Percentiles rank a stretch among this genome's conserved stretches.
Conservation (phyloP, 164 flowering plant species). For the Santalum album region DNA sequence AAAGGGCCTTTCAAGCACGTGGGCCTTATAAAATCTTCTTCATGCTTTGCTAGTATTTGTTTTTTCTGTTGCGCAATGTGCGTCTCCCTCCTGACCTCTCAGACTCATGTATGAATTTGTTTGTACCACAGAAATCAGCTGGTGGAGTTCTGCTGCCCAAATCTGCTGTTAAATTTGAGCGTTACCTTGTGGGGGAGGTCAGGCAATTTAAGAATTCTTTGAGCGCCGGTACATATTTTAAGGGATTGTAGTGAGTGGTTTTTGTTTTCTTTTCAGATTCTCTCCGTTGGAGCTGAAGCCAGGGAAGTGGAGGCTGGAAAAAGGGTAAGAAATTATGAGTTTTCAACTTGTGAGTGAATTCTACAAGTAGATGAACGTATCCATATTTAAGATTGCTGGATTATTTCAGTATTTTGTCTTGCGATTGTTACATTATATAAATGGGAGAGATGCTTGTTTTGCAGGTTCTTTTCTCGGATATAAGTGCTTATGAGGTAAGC, state of each 20-base stretch:
- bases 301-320: slow-evolving; percentile 66
- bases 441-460: slow-evolving; percentile 8
- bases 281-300: slow-evolving; percentile 74
- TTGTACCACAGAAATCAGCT: slow-evolving; percentile 68
- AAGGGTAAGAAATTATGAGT: slow-evolving; percentile 41
- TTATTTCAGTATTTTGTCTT: not conserved
- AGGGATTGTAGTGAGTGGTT: not conserved
- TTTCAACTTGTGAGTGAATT: too few relatives aligned
- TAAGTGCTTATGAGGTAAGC: slow-evolving; percentile 86
- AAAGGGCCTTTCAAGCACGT: too few relatives aligned
- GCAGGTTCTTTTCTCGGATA: slow-evolving; percentile 95
- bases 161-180: slow-evolving; percentile 94
- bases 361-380: not conserved
- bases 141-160: slow-evolving; percentile 96
- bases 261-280: slow-evolving; percentile 35
- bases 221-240: not conserved
- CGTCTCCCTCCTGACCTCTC: not conserved
- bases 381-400: not conserved
- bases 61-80: not conserved
- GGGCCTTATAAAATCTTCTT: too few relatives aligned
- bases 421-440: not conserved
- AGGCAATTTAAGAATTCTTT: not conserved
- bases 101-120: slow-evolving; percentile 6
- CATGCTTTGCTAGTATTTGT: not conserved
- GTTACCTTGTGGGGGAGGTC: slow-evolving; percentile 80